These are phyloP conservation scores for Phytophthora pistaciae DNA, from an alignment of 352 stramenopile species.

Conservation along the genomic window DNA sequence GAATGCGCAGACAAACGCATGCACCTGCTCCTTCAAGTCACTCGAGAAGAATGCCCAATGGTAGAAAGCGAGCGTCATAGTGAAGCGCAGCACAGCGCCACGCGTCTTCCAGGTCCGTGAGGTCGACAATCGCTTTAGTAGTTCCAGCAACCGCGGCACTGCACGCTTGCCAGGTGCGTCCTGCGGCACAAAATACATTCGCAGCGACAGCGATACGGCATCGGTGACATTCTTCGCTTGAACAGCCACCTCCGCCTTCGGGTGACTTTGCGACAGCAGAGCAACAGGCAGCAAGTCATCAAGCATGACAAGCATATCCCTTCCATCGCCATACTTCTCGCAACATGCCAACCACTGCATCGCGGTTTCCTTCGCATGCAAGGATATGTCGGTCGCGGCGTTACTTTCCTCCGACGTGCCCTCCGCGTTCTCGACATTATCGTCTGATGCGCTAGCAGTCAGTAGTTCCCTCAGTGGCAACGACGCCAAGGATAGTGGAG, in stretches of 20 bases:
- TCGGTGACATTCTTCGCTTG: slow-evolving; percentile 72
- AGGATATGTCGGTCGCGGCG: slow-evolving; percentile 21
- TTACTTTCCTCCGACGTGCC: slow-evolving; percentile 17
- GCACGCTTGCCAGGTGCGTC: slow-evolving; percentile 10
- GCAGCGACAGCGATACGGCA: slow-evolving; percentile 62
- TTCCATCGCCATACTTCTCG: slow-evolving; percentile 58
- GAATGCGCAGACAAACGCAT: slow-evolving; percentile 60
- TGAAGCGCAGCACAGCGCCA: slow-evolving; percentile 74
- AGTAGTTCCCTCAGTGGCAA: slow-evolving; percentile 33
- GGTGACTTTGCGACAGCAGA: slow-evolving; percentile 72
- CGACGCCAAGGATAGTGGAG: not conserved
- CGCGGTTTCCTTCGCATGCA: slow-evolving; percentile 72
- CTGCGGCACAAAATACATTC: slow-evolving; percentile 46
- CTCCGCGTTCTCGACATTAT: slow-evolving; percentile 9
- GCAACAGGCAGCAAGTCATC: slow-evolving; percentile 66
- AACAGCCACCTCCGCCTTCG: slow-evolving; percentile 74
- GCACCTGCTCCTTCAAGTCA: slow-evolving; percentile 53
- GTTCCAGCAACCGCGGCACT: slow-evolving; percentile 42
- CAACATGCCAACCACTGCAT: slow-evolving; percentile 74
- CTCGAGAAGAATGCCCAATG: slow-evolving; percentile 68
- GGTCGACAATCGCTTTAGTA: slow-evolving; percentile 52
- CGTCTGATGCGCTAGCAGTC: slow-evolving; percentile 4
- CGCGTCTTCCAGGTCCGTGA: slow-evolving; percentile 75
- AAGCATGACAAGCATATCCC: slow-evolving; percentile 54
- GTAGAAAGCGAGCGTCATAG: slow-evolving; percentile 80